Evolutionary conservation across 805 yeast genomes (phyloP).

Genomic region (Myxozyma geophila): DNA sequence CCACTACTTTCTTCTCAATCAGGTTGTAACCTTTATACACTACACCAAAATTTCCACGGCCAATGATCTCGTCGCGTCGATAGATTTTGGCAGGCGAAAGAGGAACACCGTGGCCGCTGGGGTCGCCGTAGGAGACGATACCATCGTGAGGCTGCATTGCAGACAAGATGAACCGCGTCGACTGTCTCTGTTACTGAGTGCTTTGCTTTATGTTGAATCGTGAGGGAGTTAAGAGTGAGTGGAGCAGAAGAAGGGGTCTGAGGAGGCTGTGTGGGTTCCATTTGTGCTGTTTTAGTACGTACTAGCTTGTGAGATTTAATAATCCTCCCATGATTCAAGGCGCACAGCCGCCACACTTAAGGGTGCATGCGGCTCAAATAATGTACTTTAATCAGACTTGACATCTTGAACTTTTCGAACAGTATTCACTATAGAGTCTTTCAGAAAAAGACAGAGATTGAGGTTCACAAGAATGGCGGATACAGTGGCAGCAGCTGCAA

Average conservation of each 20-base stretch:
- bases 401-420: not conserved
- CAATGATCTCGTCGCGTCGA: slow-evolving; percentile 86
- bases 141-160: slow-evolving; percentile 10
- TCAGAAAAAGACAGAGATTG: not conserved
- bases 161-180: not conserved
- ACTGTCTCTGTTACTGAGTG: not conserved
- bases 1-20: slow-evolving; percentile 75
- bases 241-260: not conserved
- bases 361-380: too few species aligned
- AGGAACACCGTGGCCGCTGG: slow-evolving; percentile 2
- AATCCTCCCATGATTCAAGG: too few species aligned
- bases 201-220: too few species aligned
- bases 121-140: slow-evolving; percentile 1
- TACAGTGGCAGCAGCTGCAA: not conserved
- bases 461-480: not conserved
- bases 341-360: too few species aligned
- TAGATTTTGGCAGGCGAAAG: slow-evolving; percentile 45
- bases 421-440: not conserved
- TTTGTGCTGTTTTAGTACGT: too few species aligned
- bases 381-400: too few species aligned
- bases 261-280: too few species aligned
- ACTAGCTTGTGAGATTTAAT: too few species aligned
- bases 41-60: slow-evolving; percentile 95
- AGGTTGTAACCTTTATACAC: slow-evolving; percentile 77
- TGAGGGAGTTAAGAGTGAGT: not conserved